phyloP scores from a whole-genome alignment of 345 rosid species.

The Hypericum perforatum region DNA sequence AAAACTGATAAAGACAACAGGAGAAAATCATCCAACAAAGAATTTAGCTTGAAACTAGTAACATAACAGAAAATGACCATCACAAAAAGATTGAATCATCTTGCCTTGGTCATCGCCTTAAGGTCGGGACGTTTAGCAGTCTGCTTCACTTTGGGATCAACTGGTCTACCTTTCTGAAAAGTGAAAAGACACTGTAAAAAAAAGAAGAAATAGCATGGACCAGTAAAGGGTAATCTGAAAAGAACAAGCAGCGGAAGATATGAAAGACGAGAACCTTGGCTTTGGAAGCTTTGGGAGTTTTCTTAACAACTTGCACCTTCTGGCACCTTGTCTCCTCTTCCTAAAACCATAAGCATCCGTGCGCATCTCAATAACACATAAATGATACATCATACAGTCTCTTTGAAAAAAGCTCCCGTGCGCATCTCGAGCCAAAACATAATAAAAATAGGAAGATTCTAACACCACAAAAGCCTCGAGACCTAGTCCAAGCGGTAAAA shows the following conservation, averaged over 20 bases:
- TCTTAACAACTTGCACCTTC: slow-evolving; percentile 15
- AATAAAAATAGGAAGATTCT: too few relatives aligned
- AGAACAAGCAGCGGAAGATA: slow-evolving; percentile 8
- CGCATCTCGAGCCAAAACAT: too few relatives aligned
- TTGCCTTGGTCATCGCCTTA: slow-evolving; percentile 71
- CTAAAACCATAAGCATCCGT: slow-evolving; percentile 15
- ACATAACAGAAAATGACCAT: background rate
- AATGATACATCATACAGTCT: background rate
- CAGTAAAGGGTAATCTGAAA: background rate
- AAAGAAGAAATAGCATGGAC: background rate
- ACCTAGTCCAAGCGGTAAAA: background rate
- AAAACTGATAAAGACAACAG: background rate
- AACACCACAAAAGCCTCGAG: too few relatives aligned
- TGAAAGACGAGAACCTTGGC: background rate
- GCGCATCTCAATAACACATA: background rate
- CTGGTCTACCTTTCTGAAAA: slow-evolving; percentile 27
- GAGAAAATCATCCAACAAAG: background rate
- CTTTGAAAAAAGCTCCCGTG: too few relatives aligned
- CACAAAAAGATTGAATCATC: slow-evolving; percentile 6
- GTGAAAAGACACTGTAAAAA: background rate
- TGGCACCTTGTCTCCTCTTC: slow-evolving; percentile 53
- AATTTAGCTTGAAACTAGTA: background rate
- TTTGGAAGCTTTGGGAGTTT: slow-evolving; percentile 15
- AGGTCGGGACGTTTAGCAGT: slow-evolving; percentile 64
- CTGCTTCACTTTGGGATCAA: slow-evolving; percentile 20